These are phyloP conservation scores for Coriaria nepalensis DNA, from an alignment of 306 rosid genomes.

Conservation along the genomic window DNA sequence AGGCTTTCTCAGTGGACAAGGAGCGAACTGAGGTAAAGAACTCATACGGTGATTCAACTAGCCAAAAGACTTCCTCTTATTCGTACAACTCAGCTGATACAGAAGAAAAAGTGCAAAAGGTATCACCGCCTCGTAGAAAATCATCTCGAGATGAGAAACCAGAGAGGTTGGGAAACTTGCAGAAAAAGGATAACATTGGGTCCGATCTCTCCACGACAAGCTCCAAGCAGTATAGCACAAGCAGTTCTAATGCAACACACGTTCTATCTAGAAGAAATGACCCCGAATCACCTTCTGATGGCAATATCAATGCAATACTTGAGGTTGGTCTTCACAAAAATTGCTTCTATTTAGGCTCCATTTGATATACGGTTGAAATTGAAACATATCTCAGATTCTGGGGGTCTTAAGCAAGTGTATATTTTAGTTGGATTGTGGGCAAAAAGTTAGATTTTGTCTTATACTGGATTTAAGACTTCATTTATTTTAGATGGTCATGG, in stretches of 20 bases:
- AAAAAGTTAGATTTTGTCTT: too few relatives aligned
- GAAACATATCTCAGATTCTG: too few relatives aligned
- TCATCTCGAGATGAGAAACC: constrained; percentile 57
- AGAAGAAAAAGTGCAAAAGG: constrained; percentile 65
- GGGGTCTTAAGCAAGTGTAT: too few relatives aligned
- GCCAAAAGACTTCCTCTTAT: constrained; percentile 40
- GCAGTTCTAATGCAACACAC: constrained; percentile 28
- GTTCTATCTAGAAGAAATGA: constrained; percentile 39
- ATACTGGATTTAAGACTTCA: not conserved
- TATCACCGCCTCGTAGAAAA: constrained; percentile 81
- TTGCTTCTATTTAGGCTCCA: too few relatives aligned
- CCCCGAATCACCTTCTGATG: constrained; percentile 46
- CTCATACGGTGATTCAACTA: constrained; percentile 33
- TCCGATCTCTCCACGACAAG: constrained; percentile 46
- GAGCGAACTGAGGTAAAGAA: constrained; percentile 53
- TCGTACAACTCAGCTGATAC: constrained; percentile 41
- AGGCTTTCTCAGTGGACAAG: constrained; percentile 35
- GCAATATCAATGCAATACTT: constrained; percentile 63
- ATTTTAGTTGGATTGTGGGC: too few relatives aligned
- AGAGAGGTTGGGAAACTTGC: constrained; percentile 52
- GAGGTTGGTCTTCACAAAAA: constrained; percentile 46
- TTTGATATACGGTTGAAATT: too few relatives aligned
- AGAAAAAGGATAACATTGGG: constrained; percentile 37
- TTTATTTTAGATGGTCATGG: not conserved
- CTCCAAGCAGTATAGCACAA: constrained; percentile 40